phyloP scores from a whole-genome alignment of 768 basidiomycete species.

The Pisolithus microcarpus region DNA sequence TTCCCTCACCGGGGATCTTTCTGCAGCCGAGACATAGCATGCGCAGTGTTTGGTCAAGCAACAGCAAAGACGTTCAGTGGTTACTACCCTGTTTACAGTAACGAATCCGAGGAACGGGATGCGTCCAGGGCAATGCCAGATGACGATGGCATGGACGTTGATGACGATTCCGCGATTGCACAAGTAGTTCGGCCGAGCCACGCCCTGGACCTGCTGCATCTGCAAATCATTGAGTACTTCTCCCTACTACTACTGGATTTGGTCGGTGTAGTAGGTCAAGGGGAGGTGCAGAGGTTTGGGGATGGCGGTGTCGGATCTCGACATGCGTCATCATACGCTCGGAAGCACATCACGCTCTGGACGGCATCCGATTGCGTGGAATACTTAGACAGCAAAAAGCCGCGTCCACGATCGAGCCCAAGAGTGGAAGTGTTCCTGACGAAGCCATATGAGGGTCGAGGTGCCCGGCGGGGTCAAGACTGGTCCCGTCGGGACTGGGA shows the following conservation, averaged over 20 bases:
- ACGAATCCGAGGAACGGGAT: conserved; percentile 23
- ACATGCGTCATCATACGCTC: conserved; percentile 49
- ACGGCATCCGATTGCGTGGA: conserved; percentile 47
- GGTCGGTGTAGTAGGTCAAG: conserved; percentile 46
- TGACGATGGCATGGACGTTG: conserved; percentile 54
- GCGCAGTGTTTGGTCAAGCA: conserved; percentile 36
- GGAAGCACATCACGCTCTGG: conserved; percentile 45
- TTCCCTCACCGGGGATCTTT: conserved; percentile 30
- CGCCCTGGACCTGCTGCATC: conserved; percentile 58
- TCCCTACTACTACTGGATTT: conserved; percentile 52
- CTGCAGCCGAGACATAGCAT: conserved; percentile 48
- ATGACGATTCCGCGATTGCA: conserved; percentile 40
- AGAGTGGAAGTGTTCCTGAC: conserved; percentile 47
- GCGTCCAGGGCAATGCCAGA: conserved; percentile 19
- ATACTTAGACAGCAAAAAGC: conserved; percentile 43
- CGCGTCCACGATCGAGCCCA: conserved; percentile 31
- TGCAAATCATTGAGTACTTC: conserved; percentile 66
- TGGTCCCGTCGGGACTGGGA: conserved; percentile 70
- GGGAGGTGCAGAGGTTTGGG: conserved; percentile 36
- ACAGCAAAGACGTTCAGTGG: conserved; percentile 35
- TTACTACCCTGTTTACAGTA: conserved; percentile 30
- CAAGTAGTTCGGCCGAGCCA: conserved; percentile 41
- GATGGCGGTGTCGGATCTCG: conserved; percentile 31
- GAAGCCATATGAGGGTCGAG: conserved; percentile 38
- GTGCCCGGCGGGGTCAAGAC: conserved; percentile 63